These are phyloP conservation scores for Chaetomium olivaceum DNA, from an alignment of 2,329 filamentous ascomycete genomes.

Conservation along the genomic window DNA sequence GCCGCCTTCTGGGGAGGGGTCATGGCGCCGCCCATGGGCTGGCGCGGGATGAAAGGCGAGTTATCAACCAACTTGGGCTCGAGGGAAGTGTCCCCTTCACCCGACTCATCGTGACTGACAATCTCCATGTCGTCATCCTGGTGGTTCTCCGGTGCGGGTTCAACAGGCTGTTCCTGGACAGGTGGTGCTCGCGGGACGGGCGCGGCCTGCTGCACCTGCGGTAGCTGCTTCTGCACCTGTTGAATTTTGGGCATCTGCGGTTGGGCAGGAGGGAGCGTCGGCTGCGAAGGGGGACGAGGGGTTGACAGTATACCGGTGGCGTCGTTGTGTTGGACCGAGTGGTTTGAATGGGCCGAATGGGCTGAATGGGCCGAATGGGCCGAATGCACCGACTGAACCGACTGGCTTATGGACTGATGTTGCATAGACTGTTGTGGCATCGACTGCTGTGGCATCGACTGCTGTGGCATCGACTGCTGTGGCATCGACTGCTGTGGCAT, in stretches of 20 bases:
- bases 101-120: conserved; percentile 50
- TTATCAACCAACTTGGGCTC: conserved; percentile 53
- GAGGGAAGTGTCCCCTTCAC: conserved; percentile 47
- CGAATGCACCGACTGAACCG: conserved; percentile 23
- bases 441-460: conserved; percentile 25
- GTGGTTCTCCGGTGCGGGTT: conserved; percentile 43
- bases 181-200: conserved; percentile 36
- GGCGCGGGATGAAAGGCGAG: conserved; percentile 52
- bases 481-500: conserved; percentile 32
- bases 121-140: conserved; percentile 55
- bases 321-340: conserved; percentile 23
- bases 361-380: conserved; percentile 24
- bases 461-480: conserved; percentile 32
- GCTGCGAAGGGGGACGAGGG: conserved; percentile 37
- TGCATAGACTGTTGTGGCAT: conserved; percentile 26
- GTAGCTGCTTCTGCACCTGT: conserved; percentile 29
- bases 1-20: conserved; percentile 64
- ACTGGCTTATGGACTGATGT: conserved; percentile 27
- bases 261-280: conserved; percentile 34
- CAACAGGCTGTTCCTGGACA: conserved; percentile 26
- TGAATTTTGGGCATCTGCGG: conserved; percentile 43
- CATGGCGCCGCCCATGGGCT: conserved; percentile 61
- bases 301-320: conserved; percentile 31
- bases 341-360: conserved; percentile 24
- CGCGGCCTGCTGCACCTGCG: conserved; percentile 35